phyloP scores from a whole-genome alignment of 1,284 basidiomycete species.

The Rhodotorula glutinis region DNA sequence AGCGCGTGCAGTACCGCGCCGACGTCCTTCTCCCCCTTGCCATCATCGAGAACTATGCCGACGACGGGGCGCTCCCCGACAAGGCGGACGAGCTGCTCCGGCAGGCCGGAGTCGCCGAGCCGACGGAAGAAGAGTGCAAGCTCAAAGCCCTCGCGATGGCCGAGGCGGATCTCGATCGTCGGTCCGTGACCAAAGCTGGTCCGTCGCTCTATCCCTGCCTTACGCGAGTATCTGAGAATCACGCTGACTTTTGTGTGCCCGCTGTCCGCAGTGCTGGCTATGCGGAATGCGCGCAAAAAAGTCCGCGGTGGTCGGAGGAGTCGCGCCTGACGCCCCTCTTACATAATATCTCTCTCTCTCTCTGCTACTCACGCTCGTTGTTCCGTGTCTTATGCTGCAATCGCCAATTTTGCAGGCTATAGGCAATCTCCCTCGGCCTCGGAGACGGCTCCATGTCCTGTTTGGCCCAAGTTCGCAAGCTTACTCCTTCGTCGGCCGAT shows the following conservation, averaged over 20 bases:
- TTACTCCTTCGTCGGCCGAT: too few species aligned
- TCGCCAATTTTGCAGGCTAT: too few species aligned
- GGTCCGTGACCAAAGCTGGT: conserved; percentile 25
- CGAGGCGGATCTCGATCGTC: conserved; percentile 5
- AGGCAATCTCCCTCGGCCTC: too few species aligned
- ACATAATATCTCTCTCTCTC: too few species aligned
- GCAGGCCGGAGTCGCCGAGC: neutral
- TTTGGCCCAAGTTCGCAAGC: too few species aligned
- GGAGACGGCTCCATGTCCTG: too few species aligned
- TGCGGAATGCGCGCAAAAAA: conserved; percentile 1
- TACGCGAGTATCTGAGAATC: too few species aligned
- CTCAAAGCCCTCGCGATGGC: conserved; percentile 8
- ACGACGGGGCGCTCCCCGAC: conserved; percentile 6
- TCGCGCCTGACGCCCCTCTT: too few species aligned
- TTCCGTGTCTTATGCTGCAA: too few species aligned
- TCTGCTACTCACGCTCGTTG: too few species aligned
- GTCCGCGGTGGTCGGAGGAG: neutral
- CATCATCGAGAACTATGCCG: conserved; percentile 13
- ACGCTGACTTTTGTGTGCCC: neutral
- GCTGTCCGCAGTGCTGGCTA: neutral
- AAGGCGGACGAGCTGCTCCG: neutral
- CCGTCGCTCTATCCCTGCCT: neutral
- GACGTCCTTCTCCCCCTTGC: conserved; percentile 27
- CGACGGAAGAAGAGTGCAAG: conserved; percentile 10
- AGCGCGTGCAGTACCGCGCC: conserved; percentile 15